These are phyloP conservation scores for Suhomyces emberorum DNA, from an alignment of 805 yeast species.

Conservation along the genomic window DNA sequence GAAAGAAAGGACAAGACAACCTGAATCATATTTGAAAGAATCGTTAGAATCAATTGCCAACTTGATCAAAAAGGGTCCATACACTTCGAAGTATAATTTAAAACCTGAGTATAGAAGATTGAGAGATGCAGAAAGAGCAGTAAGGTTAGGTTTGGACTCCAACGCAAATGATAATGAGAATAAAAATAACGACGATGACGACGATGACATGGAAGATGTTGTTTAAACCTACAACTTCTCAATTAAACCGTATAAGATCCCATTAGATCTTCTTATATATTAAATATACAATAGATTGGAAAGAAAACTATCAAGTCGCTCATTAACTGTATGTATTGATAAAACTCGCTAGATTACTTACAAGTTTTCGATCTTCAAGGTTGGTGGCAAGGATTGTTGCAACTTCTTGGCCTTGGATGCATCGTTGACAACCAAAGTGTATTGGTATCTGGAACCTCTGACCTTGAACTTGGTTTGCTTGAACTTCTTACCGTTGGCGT, in stretches of 20 bases:
- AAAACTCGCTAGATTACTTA: slow-evolving; percentile 21
- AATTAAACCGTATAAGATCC: slow-evolving; percentile 6
- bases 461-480: slow-evolving; percentile 98
- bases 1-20: slow-evolving; percentile 91
- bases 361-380: slow-evolving; percentile 63
- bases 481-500: slow-evolving; percentile 77
- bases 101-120: slow-evolving; percentile 86
- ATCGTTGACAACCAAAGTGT: slow-evolving; percentile 94
- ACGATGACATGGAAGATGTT: slow-evolving; percentile 75
- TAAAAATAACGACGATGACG: slow-evolving; percentile 62
- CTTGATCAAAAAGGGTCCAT: slow-evolving; percentile 91
- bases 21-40: slow-evolving; percentile 88
- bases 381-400: slow-evolving; percentile 96
- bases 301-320: slow-evolving; percentile 6
- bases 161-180: slow-evolving; percentile 39
- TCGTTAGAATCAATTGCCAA: slow-evolving; percentile 86
- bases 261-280: slow-evolving; percentile 7
- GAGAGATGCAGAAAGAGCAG: slow-evolving; percentile 73
- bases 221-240: slow-evolving; percentile 27
- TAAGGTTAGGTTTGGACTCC: slow-evolving; percentile 50
- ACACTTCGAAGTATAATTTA: slow-evolving; percentile 85
- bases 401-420: slow-evolving; percentile 96
- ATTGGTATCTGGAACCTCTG: slow-evolving; percentile 91
- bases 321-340: slow-evolving; percentile 1
- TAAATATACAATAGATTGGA: slow-evolving; percentile 10